Evolutionary conservation across 441 rosid genomes (phyloP).

Genomic region (Jatropha multifida): DNA sequence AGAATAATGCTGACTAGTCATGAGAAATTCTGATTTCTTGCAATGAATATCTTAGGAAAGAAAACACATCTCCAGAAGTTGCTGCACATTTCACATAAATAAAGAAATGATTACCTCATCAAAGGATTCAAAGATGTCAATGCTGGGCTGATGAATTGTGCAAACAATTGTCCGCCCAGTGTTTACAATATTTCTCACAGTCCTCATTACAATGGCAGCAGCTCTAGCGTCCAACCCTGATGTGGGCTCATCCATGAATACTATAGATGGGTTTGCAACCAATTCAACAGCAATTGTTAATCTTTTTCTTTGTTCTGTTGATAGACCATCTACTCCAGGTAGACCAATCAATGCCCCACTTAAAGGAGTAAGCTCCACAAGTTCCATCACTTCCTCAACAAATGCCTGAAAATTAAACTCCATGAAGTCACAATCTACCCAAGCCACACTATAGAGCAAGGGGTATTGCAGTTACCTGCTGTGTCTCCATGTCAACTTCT

Average conservation of each 20-base stretch:
- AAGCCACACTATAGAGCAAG: conserved; percentile 9
- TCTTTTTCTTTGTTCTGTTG: conserved; percentile 94
- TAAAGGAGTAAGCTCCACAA: conserved; percentile 81
- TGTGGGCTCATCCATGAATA: conserved; percentile 98
- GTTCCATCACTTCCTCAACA: conserved; percentile 98
- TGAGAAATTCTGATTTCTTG: conserved; percentile 8
- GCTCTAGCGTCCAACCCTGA: conserved; percentile 96
- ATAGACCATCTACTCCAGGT: conserved; percentile 93
- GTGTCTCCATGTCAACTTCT: conserved; percentile 72
- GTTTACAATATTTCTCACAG: conserved; percentile 95
- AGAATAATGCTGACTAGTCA: conserved; percentile 5
- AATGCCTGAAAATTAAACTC: conserved; percentile 57
- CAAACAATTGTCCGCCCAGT: conserved; percentile 96
- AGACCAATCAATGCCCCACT: conserved; percentile 91
- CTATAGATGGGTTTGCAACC: conserved; percentile 95
- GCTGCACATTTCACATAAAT: conserved; percentile 5
- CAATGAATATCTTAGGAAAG: background rate
- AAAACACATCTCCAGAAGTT: conserved; percentile 17
- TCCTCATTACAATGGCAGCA: conserved; percentile 99
- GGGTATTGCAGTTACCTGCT: conserved; percentile 46
- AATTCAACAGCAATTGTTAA: conserved; percentile 92
- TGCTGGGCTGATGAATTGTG: conserved; percentile 98
- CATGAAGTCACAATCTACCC: conserved; percentile 26
- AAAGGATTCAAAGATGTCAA: conserved; percentile 94
- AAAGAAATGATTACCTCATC: conserved; percentile 64